Conservation (phyloP, 768 basidiomycete genomes). For the Kwoniella sp. region DNA sequence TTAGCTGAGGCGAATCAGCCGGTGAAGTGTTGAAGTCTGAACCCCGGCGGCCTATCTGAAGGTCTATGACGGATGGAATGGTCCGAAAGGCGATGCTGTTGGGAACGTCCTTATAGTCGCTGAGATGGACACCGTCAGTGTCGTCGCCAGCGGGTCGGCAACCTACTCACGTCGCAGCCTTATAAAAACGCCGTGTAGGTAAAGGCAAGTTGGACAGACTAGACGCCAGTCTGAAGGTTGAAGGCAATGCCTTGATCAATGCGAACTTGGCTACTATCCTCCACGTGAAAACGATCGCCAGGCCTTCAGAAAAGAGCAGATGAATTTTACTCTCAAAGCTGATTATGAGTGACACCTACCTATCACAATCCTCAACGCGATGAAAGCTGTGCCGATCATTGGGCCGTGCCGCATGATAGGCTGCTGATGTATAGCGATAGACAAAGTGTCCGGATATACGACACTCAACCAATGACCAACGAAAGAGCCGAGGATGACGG, state of each 20-base stretch:
- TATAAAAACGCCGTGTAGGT: conserved; percentile 82
- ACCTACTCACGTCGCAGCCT: conserved; percentile 67
- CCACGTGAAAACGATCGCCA: conserved; percentile 78
- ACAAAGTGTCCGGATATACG: neutral
- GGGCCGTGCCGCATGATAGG: conserved; percentile 1
- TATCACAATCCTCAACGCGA: conserved; percentile 17
- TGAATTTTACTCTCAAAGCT: neutral
- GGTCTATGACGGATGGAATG: conserved; percentile 20
- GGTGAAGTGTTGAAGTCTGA: neutral
- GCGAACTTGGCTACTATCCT: conserved; percentile 76
- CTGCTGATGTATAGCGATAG: neutral
- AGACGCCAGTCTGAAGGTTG: conserved; percentile 68
- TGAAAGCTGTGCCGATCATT: neutral
- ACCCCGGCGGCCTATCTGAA: conserved; percentile 12
- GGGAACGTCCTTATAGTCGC: conserved; percentile 56
- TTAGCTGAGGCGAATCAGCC: conserved; percentile 2
- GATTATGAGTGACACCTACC: conserved; percentile 12
- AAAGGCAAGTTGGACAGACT: conserved; percentile 60
- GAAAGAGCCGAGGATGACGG: conserved; percentile 71
- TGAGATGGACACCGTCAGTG: conserved; percentile 10
- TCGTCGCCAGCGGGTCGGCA: neutral
- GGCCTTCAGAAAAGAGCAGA: conserved; percentile 54
- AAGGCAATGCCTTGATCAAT: conserved; percentile 71
- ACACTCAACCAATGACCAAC: conserved; percentile 61
- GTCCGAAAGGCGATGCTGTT: conserved; percentile 8